Percentiles rank a stretch among this genome's conserved stretches.
Conservation (phyloP, 495 filamentous ascomycete species). For the Clohesyomyces aquaticus region DNA sequence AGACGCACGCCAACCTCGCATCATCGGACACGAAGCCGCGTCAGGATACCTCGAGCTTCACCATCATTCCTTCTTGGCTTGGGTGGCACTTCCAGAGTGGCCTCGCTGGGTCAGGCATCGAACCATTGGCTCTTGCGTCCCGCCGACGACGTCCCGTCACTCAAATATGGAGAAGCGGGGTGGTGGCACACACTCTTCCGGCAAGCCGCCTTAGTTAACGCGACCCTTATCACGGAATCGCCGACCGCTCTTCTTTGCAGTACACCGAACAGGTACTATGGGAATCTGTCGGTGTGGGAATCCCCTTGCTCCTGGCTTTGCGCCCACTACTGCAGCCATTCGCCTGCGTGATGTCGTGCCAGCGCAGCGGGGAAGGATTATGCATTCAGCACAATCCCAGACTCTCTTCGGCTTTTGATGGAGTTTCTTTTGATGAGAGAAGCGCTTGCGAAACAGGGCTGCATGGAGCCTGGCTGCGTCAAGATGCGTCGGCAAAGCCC, state of each 20-base stretch:
- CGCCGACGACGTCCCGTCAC: slow-evolving; percentile 44
- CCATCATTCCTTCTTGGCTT: neutral
- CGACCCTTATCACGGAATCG: slow-evolving; percentile 29
- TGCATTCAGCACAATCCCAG: too few species aligned
- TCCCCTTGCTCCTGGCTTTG: neutral
- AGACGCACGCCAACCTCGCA: neutral
- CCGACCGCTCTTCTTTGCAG: slow-evolving; percentile 31
- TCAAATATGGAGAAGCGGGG: slow-evolving; percentile 43
- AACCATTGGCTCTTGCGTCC: slow-evolving; percentile 49
- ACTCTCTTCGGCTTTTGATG: too few species aligned
- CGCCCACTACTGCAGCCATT: slow-evolving; percentile 20
- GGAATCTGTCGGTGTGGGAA: slow-evolving; percentile 27
- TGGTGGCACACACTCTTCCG: slow-evolving; percentile 18
- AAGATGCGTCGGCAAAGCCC: slow-evolving; percentile 16
- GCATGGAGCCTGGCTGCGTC: neutral
- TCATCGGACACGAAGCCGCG: neutral
- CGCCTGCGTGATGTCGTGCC: slow-evolving; percentile 4
- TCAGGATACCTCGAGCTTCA: slow-evolving; percentile 20
- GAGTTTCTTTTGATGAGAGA: slow-evolving; percentile 2
- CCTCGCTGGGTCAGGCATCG: slow-evolving; percentile 44
- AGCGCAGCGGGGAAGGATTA: slow-evolving; percentile 5
- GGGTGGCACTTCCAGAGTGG: slow-evolving; percentile 48
- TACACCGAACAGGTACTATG: slow-evolving; percentile 1
- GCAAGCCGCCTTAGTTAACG: slow-evolving; percentile 1
- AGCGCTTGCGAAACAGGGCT: neutral